Evolutionary conservation across 345 rosid genomes (phyloP), one percentile per base, ranked within the genome.

Genomic region (Triadica sebifera): DNA sequence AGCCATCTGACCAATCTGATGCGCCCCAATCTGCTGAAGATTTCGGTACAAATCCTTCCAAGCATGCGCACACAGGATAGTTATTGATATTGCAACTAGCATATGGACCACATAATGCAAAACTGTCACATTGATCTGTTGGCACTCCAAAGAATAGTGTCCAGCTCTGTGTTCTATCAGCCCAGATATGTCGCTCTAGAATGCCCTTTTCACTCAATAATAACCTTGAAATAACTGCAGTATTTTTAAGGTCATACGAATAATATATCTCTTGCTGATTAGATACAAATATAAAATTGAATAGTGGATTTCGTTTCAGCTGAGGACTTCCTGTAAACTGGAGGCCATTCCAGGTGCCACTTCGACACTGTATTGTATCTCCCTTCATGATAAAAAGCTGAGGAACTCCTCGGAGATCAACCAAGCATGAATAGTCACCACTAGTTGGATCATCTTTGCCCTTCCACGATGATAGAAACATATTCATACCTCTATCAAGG

Each of bases 291-390:
- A 43, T 55, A 39, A 38, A 74, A 4, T 15, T 58, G 53, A 34
- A 79, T 1, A 74, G 6, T 10, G 61, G 9, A 39, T 63, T 74
- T 19, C 58, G 46, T 1, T 5, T 46, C 67, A 39, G 34, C 29
- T 56, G n/a, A 19, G 37, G 52, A 45, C 56, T 53, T 15, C 72
- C 77, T 4, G 77, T 62, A 52, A 71, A 78, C 2, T 70, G 65
- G 39, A 78, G 8, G 17, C 84, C 84, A 71, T 81, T 81, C 84
- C 79, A 81, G 10, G 77, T 51, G 25, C 84, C 84, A n/a, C 53
- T 4, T 10, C 79, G 56, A 41, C 13, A 71, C 39, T 12, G 56
- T 52, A 81, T 41, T 62, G 0, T 12, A 55, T 10, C 17, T 17
- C 67, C 73, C 47, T 38, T 74, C 76, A 38, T 52, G 24, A 39